Evolutionary conservation across 1,284 basidiomycete genomes (phyloP).

Genomic region (Athelia psychrophila): DNA sequence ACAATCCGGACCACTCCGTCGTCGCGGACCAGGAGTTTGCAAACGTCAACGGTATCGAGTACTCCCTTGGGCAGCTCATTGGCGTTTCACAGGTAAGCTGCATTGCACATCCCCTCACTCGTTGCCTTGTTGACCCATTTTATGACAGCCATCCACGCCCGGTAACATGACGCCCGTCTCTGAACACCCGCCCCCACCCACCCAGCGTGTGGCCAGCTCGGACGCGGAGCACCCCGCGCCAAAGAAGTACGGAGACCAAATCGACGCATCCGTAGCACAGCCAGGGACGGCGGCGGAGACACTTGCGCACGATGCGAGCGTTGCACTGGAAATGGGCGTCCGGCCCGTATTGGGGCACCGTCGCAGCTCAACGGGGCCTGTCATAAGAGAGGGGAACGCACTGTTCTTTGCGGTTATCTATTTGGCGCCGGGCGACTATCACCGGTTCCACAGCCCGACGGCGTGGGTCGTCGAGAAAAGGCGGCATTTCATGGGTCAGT

Average conservation of each 20-base stretch:
- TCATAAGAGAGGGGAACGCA: conserved; percentile 68
- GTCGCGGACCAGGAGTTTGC: conserved; percentile 91
- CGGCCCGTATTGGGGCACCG: conserved; percentile 36
- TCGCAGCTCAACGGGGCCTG: conserved; percentile 41
- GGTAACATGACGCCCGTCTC: conserved; percentile 14
- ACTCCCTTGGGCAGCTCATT: conserved; percentile 85
- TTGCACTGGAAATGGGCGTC: conserved; percentile 67
- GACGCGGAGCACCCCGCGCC: conserved; percentile 29
- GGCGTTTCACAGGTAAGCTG: conserved; percentile 44
- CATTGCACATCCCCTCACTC: conserved; percentile 32
- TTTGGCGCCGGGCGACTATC: conserved; percentile 98
- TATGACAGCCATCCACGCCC: conserved; percentile 23
- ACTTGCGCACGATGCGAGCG: conserved; percentile 61
- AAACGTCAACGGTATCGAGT: conserved; percentile 95
- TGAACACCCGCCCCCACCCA: conserved; percentile 20
- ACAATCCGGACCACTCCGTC: conserved; percentile 41
- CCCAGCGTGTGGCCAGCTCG: conserved; percentile 24
- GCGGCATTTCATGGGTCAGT: conserved; percentile 86
- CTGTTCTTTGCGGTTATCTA: conserved; percentile 96
- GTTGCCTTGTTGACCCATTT: conserved; percentile 24
- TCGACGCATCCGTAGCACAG: conserved; percentile 60
- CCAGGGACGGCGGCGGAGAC: conserved; percentile 52
- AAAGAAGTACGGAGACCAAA: conserved; percentile 56
- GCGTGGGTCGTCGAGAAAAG: conserved; percentile 97
- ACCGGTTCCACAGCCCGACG: conserved; percentile 94